Percentiles rank a stretch among this genome's conserved stretches.
These are phyloP conservation scores for Paramecium primaurelia DNA, from an alignment of 73 alveolate species.

Conservation along the genomic window DNA sequence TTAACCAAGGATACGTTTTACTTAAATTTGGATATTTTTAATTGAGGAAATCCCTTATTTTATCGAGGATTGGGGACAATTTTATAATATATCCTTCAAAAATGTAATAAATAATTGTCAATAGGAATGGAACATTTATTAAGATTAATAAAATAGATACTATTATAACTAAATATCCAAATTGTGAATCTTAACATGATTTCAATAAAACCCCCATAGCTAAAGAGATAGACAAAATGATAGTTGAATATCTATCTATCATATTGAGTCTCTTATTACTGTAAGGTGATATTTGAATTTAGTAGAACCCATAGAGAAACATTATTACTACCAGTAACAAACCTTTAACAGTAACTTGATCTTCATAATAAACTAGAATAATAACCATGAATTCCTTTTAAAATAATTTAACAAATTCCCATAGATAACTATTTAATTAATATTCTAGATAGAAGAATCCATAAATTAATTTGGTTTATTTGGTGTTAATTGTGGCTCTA, in stretches of 20 bases:
- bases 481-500: neutral
- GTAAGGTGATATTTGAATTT: conserved; percentile 44
- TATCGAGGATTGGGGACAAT: neutral
- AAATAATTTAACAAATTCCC: conserved; percentile 57
- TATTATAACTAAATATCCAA: neutral
- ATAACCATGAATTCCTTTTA: conserved; percentile 47
- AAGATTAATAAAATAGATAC: neutral
- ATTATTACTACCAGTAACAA: neutral
- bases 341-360: conserved; percentile 32
- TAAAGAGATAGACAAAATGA: conserved; percentile 1
- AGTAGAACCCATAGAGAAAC: neutral
- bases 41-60: neutral
- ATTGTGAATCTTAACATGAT: neutral
- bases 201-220: conserved; percentile 11
- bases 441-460: conserved; percentile 50
- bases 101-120: neutral
- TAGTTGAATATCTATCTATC: conserved; percentile 37
- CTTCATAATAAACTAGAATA: neutral
- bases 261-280: conserved; percentile 37
- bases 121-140: neutral
- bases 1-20: neutral
- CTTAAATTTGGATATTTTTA: neutral
- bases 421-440: conserved; percentile 28
- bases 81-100: neutral
- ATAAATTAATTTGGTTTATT: neutral